Conservation (phyloP, 2,329 filamentous ascomycete genomes). For the Alternaria longipes region DNA sequence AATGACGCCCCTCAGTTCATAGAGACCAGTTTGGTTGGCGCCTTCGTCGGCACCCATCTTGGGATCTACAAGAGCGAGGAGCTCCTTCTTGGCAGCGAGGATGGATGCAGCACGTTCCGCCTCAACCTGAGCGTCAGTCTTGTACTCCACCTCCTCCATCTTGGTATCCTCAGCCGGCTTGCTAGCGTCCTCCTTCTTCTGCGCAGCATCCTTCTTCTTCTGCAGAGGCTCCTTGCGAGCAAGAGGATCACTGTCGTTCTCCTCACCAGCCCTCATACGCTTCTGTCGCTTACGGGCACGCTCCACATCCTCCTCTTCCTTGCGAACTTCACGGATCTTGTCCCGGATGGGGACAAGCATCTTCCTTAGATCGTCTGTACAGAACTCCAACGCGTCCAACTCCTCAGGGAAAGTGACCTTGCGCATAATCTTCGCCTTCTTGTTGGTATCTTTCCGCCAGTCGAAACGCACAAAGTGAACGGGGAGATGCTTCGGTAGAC, state of each 20-base stretch:
- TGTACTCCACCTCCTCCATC: constrained; percentile 79
- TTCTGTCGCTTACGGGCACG: constrained; percentile 92
- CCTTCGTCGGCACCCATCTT: constrained; percentile 79
- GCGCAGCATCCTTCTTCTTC: constrained; percentile 59
- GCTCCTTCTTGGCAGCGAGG: constrained; percentile 84
- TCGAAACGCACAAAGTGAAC: constrained; percentile 98
- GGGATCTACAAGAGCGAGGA: constrained; percentile 78
- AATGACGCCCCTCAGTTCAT: constrained; percentile 92
- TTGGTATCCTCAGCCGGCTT: constrained; percentile 65
- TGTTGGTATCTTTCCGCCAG: constrained; percentile 94
- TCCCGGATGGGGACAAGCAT: constrained; percentile 91
- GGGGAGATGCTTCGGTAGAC: constrained; percentile 92
- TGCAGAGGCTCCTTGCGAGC: constrained; percentile 60
- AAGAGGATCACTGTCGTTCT: constrained; percentile 57
- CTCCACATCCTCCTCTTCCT: constrained; percentile 93
- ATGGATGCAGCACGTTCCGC: constrained; percentile 81
- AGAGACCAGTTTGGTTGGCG: constrained; percentile 92
- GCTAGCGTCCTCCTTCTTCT: constrained; percentile 64
- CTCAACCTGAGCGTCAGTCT: constrained; percentile 93
- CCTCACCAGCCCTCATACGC: constrained; percentile 66
- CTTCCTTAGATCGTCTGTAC: constrained; percentile 85
- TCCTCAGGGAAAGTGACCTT: constrained; percentile 97
- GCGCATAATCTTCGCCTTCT: constrained; percentile 99
- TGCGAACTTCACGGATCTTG: constrained; percentile 92
- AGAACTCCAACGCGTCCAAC: constrained; percentile 93